Percentiles rank a stretch among this genome's conserved stretches.
These are phyloP conservation scores for Bryoerythrophyllum caledonicum DNA, from an alignment of 225 moss, liverwort and hornwort species.

Conservation along the genomic window DNA sequence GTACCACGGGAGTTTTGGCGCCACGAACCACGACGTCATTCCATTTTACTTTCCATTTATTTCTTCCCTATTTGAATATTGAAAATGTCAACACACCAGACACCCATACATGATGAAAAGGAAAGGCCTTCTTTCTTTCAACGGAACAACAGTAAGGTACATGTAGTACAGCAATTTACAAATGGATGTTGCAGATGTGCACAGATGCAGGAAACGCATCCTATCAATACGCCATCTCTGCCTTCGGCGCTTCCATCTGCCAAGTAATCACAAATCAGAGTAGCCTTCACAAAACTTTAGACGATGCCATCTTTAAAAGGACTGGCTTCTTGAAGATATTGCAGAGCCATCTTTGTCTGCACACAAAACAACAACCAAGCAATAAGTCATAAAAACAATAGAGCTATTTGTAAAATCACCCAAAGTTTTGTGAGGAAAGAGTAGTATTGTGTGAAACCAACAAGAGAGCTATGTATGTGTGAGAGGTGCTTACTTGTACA, in stretches of 20 bases:
- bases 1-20: no score
- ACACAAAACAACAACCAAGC: constrained; percentile 16
- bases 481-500: constrained; percentile 62
- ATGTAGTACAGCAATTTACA: constrained; percentile 12
- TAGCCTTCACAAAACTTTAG: constrained; percentile 20
- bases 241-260: constrained; percentile 18
- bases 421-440: no score
- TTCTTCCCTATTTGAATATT: no score
- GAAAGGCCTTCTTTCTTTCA: constrained; percentile 16
- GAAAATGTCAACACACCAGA: no score
- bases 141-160: constrained; percentile 1
- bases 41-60: no score
- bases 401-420: no score
- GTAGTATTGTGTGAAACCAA: background rate
- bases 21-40: no score
- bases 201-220: constrained; percentile 16
- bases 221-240: constrained; percentile 5
- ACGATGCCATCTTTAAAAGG: constrained; percentile 69
- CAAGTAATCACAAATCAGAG: background rate
- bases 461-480: background rate
- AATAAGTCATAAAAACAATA: constrained; percentile 10
- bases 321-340: constrained; percentile 69
- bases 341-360: constrained; percentile 92
- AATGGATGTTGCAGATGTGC: constrained; percentile 20
- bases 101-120: background rate